Evolutionary conservation across 495 filamentous ascomycete genomes (phyloP), one percentile per base, ranked within the genome.

Genomic region (Aspergillus biplanus): DNA sequence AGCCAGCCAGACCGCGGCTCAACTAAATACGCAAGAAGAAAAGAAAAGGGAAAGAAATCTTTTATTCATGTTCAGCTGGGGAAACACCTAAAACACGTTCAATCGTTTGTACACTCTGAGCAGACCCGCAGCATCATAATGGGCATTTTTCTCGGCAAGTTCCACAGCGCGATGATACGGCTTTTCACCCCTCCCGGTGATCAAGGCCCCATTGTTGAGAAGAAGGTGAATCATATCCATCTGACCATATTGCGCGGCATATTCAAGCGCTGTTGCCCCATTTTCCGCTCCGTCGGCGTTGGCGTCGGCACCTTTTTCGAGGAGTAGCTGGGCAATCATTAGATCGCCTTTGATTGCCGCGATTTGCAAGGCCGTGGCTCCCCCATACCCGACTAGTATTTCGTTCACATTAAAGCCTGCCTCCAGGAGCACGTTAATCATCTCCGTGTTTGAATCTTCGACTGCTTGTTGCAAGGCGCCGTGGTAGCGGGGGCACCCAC

Each of bases 351-450:
- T 42, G n/a, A 73, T 75, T 11, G 48, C 53, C 12, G 70, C 67
- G 27, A 68, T 34, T 46, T 70, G 61, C 4, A 59, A 68, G 34
- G 57, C 62, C 37, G 31, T 70, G 35, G 34, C 46, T 0, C 69
- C 73, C 9, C 57, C 50, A 4, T 55, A 16, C 3, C 31, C 4
- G 6, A 63, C 67, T 15, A 64, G 37, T 5, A 54, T 37, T 6
- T 50, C 33, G 42, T 76, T 71, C 13, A 75, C 58, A 33, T 75
- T 48, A 6, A 74, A 77, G 4, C 66, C 69, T 11, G 46, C 56
- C 27, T 65, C 55, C 9, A 77, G 11, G 2, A 79, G 71, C 15
- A 69, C 58, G 11, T 67, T 54, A 5, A 75, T 66, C 0, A 79
- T 34, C 7, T 68, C 48, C 16, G 62, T 56, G 15, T 35, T 56